Evolutionary conservation across 306 rosid genomes (phyloP), one percentile per base, ranked within the genome.

Genomic region (Sesbania bispinosa): DNA sequence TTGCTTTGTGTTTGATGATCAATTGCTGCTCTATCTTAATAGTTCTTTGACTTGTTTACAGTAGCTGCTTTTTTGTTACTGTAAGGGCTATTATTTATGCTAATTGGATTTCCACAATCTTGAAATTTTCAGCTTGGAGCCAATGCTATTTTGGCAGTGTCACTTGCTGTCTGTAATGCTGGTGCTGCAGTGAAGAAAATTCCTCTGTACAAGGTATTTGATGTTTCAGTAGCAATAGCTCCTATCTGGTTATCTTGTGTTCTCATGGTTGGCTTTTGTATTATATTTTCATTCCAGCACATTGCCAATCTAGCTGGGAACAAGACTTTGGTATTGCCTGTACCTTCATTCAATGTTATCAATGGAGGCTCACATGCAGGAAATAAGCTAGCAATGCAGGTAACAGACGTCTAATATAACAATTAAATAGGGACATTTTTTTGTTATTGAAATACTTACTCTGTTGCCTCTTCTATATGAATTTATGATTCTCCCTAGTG

Each of bases 361-460:
- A 94, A 94, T 6, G 99, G 99, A 54, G 99, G 99, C 36, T 91
- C 99, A 45, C 99, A 94, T 66, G 99, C 99, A 21, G 99, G 97
- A 74, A 94, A 94, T 85, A 94, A 91, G 74, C 89, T 94, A 61
- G 99, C 99, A 52, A 94, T 94, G 99, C 99, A 93, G 98, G 98
- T 77, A 74, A 64, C 18, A 15, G 33, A 64, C 43, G 36, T 58
- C 53, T 61, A 24, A 23, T 32, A 27, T 19, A 1, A 5, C 16
- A 20, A 69, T 29, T 55, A 26, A 45, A 19, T 11, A 8, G 1
- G 47, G 48, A 16, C 7, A 2, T 10, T 41, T 2, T 8, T 45
- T 39, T 16, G 23, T 33, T n/a, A n/a, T n/a, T n/a, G n/a, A n/a
- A n/a, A n/a, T n/a, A n/a, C n/a, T n/a, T n/a, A n/a, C n/a, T n/a